Evolutionary conservation across 306 rosid genomes (phyloP), one percentile per base, ranked within the genome.

Genomic region (Cicer bijugum): DNA sequence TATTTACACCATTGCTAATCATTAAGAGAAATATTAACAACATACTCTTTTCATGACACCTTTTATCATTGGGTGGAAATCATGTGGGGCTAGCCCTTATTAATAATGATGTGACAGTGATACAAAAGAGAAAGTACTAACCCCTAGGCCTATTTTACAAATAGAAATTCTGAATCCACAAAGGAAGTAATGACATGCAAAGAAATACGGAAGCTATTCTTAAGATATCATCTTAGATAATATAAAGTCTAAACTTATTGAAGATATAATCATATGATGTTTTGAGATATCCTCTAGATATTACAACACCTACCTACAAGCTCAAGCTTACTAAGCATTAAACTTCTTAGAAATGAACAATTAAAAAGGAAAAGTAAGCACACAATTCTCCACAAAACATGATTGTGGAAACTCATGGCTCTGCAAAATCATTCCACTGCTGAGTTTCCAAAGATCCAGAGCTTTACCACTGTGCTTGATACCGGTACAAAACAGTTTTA

Each of bases 241-340:
- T 45, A 17, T 39, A 38, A 62, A 62, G 47, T 15, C 68, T 39
- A 39, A 44, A 66, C 40, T 66, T 66, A 20, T 68, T 47, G 43
- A 8, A 14, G 19, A 44, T 68, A 47, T 68, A 65, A 44, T 63
- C 17, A 67, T 69, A 16, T 16, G 5, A 28, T 28, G 5, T 28
- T 28, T 28, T 28, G 35, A 28, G 35, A 28, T 28, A 28, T 28
- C 35, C 35, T 28, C 1, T 28, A 28, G 35, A 28, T 28, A 28
- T 28, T 28, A 28, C 35, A 28, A 28, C 35, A 28, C 35, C 35
- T 28, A 28, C 35, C 35, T 28, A 28, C 35, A 28, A 28, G 35
- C 35, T 28, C 35, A 28, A 28, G 35, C 35, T 28, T 28, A 28
- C 35, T 28, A 28, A 28, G 35, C 5, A 28, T 28, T 28, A 28